Base-by-base conservation (phyloP, 352 stramenopile species). In the Aphanomyces cochlioides region DNA sequence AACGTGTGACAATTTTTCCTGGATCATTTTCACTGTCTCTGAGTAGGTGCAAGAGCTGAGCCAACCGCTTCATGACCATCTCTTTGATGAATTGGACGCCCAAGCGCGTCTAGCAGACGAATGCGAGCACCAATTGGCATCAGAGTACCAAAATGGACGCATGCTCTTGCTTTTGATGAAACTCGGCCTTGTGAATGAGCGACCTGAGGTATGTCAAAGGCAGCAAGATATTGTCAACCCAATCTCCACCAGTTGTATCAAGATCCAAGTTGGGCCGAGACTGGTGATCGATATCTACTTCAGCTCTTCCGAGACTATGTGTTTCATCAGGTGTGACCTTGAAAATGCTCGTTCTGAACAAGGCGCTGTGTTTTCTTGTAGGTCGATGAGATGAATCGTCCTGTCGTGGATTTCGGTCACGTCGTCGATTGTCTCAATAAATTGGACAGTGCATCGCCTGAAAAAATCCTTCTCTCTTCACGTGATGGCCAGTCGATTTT, bases 221-320 rank as follows among this genome's bases (percentile, higher is more conserved):
- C 48, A 8, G 34, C 3, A n/a, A 17, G 1, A 19, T 4, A 8
- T 5, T 38, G n/a, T 5, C 37, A 12, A 37, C 15, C 56, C 12
- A 58, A n/a, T 37, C 1, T 57, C 1, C 21, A 36, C 50, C 61
- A 70, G 68, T 81, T 88, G 69, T 77, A 77, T 5, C 76, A 79
- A 61, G 84, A 90, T 75, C 72, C 75, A 15, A 77, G 77, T 54
- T 97, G 91, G 91, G 78, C 75, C 45, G 88, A 97, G 68, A 95
- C 86, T 28, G 90, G 91, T 38, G 88, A 96, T 41, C 67, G 80
- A 15, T 92, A 92, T 75, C 74, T 96, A 57, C 72, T 97, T 7
- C 93, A 92, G 63, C 76, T 97, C 36, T 97, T 97, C 77, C 79
- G 90, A 63, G 90, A 97, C 80, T 97, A 88, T 74, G 81, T 96